A percentile compares a stretch with the other conserved stretches of the same genome.
Conservation (phyloP, 1,284 basidiomycete genomes). For the Sutorius eximius region DNA sequence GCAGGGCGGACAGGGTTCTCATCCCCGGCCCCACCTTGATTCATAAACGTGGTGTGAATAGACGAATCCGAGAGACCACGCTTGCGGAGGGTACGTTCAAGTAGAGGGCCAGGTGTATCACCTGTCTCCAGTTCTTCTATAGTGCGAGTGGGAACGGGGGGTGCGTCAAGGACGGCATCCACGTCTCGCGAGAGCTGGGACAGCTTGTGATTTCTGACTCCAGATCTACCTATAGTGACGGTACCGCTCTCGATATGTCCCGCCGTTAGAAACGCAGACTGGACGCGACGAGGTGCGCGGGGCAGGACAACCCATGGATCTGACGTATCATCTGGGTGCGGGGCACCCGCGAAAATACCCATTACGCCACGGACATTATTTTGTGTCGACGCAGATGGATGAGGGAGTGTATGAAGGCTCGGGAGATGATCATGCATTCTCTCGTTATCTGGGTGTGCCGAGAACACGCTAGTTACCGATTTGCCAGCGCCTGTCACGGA, state of each 20-base stretch:
- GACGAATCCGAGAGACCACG: constrained; percentile 89
- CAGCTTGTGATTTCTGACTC: constrained; percentile 27
- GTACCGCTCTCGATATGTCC: constrained; percentile 17
- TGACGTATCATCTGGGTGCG: constrained; percentile 39
- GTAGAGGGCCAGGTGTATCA: constrained; percentile 42
- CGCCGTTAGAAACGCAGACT: constrained; percentile 30
- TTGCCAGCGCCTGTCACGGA: constrained; percentile 73
- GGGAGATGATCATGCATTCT: constrained; percentile 19
- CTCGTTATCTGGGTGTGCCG: constrained; percentile 35
- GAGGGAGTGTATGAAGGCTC: constrained; percentile 20
- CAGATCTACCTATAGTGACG: constrained; percentile 24
- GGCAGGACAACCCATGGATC: constrained; percentile 72
- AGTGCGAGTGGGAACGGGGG: constrained; percentile 31
- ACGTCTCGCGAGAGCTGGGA: constrained; percentile 61
- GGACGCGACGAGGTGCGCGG: constrained; percentile 41
- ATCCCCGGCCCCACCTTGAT: constrained; percentile 38
- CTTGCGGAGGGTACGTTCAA: constrained; percentile 70
- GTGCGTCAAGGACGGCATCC: constrained; percentile 74
- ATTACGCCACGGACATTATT: constrained; percentile 46
- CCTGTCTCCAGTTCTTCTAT: constrained; percentile 39
- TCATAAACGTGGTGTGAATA: constrained; percentile 79
- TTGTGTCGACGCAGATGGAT: constrained; percentile 24
- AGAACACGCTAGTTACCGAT: constrained; percentile 62
- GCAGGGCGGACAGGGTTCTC: constrained; percentile 15
- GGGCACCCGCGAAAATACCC: constrained; percentile 86